Conservation (phyloP, 148 eudicot species). For the Persicaria maculosa region DNA sequence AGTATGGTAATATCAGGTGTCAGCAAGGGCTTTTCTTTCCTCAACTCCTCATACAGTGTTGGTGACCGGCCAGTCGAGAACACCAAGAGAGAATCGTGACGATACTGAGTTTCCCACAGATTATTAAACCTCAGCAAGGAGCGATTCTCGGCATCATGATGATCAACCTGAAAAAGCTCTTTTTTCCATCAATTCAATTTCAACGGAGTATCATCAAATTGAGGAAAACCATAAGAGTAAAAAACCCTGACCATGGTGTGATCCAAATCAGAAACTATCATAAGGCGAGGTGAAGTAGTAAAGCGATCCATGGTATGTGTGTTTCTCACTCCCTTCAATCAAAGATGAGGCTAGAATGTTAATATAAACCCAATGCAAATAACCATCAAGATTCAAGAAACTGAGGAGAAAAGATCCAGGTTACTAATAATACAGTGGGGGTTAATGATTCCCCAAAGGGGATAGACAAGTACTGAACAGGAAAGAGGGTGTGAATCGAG, state of each 20-base stretch:
- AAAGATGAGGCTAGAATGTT: background rate
- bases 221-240: background rate
- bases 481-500: background rate
- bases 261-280: slow-evolving; percentile 75
- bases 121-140: slow-evolving; percentile 65
- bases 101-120: slow-evolving; percentile 62
- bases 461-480: background rate
- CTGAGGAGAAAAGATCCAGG: too few species aligned
- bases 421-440: too few species aligned
- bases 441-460: background rate
- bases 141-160: slow-evolving; percentile 56
- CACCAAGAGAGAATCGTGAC: slow-evolving; percentile 61
- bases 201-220: background rate
- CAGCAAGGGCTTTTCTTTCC: slow-evolving; percentile 66
- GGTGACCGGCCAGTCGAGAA: slow-evolving; percentile 70
- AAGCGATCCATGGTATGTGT: slow-evolving; percentile 39
- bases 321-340: slow-evolving; percentile 9
- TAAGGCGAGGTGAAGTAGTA: slow-evolving; percentile 41
- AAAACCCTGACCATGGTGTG: slow-evolving; percentile 53
- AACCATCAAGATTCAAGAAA: background rate
- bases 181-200: background rate
- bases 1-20: slow-evolving; percentile 68
- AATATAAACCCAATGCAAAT: background rate
- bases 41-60: slow-evolving; percentile 52
- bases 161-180: slow-evolving; percentile 46